Evolutionary conservation across 169 alveolate species (phyloP), one percentile per base, ranked within the genome.

Genomic region (Ichthyophthirius multifiliis): DNA sequence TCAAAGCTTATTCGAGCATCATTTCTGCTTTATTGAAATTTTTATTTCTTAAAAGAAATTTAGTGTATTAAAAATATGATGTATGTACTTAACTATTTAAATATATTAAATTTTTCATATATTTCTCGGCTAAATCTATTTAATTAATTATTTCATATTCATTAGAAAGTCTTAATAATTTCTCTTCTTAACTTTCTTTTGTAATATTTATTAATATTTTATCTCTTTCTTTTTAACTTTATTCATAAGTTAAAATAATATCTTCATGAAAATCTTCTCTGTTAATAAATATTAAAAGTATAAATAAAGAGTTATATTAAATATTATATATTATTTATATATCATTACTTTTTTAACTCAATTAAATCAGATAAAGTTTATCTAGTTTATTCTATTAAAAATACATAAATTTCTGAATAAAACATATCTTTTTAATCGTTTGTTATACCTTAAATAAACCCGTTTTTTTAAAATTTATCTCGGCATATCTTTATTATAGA

Each of bases 381-480:
- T 62, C 86, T 81, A 43, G 76, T 81, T 73, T 81, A 76, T 48
- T 81, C 86, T 82, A 81, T 81, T 15, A 81, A 43, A 63, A 71
- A 81, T 2, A 81, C 86, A 55, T 81, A 81, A 4, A 81, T 41
- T 55, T 81, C 86, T 12, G 86, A 81, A 18, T 81, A 81, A 39
- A 81, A 81, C 55, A 71, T 39, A 81, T 81, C 86, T 15, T 65
- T 32, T 55, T 81, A 20, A 1, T 65, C 71, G 18, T 81, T 71
- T 32, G 81, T 71, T 12, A 81, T 81, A 7, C 86, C 86, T 37
- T 81, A 71, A 7, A 81, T 76, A 23, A 82, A 81, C 9, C 86
- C 86, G 13, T 31, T 27, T 41, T 81, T 81, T 39, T 74, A 27
- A 34, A 81, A 81, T 43, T 81, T 81, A 73, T 81, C 86, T 55